phyloP scores from a whole-genome alignment of 495 filamentous ascomycete species.

The Penicillium pancosmium region DNA sequence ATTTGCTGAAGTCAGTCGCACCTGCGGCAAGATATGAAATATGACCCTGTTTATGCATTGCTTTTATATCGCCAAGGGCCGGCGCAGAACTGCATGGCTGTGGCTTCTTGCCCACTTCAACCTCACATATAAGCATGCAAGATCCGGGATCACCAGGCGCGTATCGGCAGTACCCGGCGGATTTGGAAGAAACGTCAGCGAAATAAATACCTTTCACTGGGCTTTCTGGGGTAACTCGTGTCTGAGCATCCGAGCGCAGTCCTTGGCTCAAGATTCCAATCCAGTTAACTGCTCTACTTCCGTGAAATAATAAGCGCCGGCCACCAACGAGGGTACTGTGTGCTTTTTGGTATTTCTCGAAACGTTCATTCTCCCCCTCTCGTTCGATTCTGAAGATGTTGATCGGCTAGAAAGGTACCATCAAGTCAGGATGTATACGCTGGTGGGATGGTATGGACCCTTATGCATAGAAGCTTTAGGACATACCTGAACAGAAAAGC shows the following conservation, averaged over 20 bases:
- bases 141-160: too few relatives aligned
- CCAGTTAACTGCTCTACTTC: slow-evolving; percentile 64
- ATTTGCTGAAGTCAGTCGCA: not conserved
- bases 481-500: not conserved
- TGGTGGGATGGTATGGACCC: too few relatives aligned
- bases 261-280: slow-evolving; percentile 75
- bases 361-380: slow-evolving; percentile 62
- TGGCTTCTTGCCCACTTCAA: not conserved
- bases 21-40: slow-evolving; percentile 3
- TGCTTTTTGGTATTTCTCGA: slow-evolving; percentile 43
- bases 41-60: not conserved
- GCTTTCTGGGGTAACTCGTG: not conserved
- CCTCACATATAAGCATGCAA: not conserved
- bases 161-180: slow-evolving; percentile 6
- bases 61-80: not conserved
- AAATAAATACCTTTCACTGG: slow-evolving; percentile 12
- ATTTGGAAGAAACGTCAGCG: slow-evolving; percentile 21
- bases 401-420: slow-evolving; percentile 37
- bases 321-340: slow-evolving; percentile 31
- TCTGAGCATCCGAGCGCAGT: slow-evolving; percentile 45
- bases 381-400: slow-evolving; percentile 76
- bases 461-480: too few relatives aligned
- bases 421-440: not conserved
- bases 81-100: not conserved
- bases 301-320: slow-evolving; percentile 76